Base-by-base conservation (phyloP, 2,329 filamentous ascomycete species). In the Fusarium sulawesiense region DNA sequence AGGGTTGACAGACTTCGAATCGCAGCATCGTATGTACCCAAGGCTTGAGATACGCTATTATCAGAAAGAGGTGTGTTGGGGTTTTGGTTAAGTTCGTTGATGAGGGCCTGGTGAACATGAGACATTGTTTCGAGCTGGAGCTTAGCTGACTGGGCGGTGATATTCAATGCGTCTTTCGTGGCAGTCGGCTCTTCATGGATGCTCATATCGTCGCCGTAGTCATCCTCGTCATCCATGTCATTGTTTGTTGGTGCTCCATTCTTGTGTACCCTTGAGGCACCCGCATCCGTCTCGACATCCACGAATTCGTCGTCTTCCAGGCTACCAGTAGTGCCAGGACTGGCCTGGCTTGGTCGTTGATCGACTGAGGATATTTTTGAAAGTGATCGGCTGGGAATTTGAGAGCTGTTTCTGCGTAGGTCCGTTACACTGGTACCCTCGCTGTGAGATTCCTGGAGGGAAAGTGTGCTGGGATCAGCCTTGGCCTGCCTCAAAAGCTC, bases 161-260 rank as follows among this genome's bases (percentile, higher is more conserved):
- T 98, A 78, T 95, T 95, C 80, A 98, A 94, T 3, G 96, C 94
- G 78, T 99, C 96, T 77, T 97, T 97, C 76, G 89, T 94, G 34
- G 90, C 89, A 2, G 91, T 88, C 11, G 88, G 89, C 34, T 90
- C 83, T 68, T 97, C 93, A 61, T 88, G 91, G 56, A 91, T 91
- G 74, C 93, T 97, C 37, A 88, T 91, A 68, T 93, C 93, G 32
- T 90, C 89, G 13, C 81, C 82, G 74, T 92, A 92, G 73, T 97
- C 93, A 45, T 89, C 89, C 63, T 92, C 92, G 27, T 95, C 92
- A 50, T 97, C 92, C 32, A 65, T 64, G 27, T 85, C 83, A 6
- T 80, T 82, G 10, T 79, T 76, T 12, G 80, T 80, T 14, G 74
- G 74, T 1, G 77, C 73, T 10, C 75, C 79, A 34, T 82, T 79